Base-by-base conservation (phyloP, 371 early-diverging fungal species). In the Parasitella parasitica region DNA sequence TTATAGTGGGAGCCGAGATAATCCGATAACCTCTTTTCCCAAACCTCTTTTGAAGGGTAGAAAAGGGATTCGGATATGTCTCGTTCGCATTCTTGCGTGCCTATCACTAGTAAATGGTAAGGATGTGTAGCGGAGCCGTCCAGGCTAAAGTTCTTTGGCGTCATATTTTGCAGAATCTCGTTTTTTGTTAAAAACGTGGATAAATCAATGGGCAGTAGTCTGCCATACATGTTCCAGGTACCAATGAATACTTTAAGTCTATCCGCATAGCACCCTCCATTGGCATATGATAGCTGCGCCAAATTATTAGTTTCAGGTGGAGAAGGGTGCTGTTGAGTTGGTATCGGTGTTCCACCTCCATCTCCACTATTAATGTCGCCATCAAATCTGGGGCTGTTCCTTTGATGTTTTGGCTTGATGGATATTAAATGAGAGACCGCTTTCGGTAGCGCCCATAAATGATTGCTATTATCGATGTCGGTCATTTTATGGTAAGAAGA, bases 161-260 rank as follows among this genome's bases (percentile, higher is more conserved):
- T 53, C 8, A 34, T 54, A 16, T 43, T 61, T 20, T 61, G 37
- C 38, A 43, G 13, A 15, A 56, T 56, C 27, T 57, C 39, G 16
- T 54, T 61, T 30, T 62, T 64, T 9, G 73, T 77, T 16, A 77
- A 30, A 43, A 77, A 71, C 1, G 64, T 68, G 2, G 64, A 69
- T 3, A 77, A 60, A 32, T 77, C 72, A 20, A 77, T 69, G 13
- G 71, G 73, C 15, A 73, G 35, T 16, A 89, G 76, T 26, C 86
- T 75, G 2, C 90, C 91, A 68, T 88, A 83, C 88, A 91, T 87
- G 59, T 91, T 91, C 89, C 90, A 91, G 5, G 91, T 91, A 9
- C 86, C 88, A 8, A 89, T 72, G 73, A 83, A 89, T 16, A 91
- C 75, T 38, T 85, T 85, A 24, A 86, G 77, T 34, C 76, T 59